Percentiles rank a stretch among this genome's conserved stretches.
phyloP scores from a whole-genome alignment of 257 asterid genomes.

The Salvia miltiorrhiza region DNA sequence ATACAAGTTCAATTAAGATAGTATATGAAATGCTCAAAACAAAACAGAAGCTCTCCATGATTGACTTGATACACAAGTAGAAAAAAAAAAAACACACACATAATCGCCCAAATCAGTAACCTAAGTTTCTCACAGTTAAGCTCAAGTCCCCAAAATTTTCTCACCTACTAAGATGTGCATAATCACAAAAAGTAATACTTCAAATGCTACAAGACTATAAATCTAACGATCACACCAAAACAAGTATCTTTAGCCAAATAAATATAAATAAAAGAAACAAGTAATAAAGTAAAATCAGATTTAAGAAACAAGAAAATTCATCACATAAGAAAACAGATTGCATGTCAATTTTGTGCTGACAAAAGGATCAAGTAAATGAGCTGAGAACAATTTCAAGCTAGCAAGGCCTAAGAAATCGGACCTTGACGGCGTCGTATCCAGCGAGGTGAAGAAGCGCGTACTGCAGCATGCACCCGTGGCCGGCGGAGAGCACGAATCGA shows the following conservation, averaged over 20 bases:
- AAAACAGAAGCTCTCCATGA: too few relatives aligned
- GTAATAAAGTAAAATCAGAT: not conserved
- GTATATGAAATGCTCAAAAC: not conserved
- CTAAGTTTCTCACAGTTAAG: not conserved
- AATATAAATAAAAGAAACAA: not conserved
- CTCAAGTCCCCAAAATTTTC: too few relatives aligned
- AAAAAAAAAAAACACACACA: not conserved
- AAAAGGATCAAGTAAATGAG: not conserved
- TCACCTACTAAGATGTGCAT: too few relatives aligned
- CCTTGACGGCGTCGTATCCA: constrained; percentile 80
- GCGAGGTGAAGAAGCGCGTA: constrained; percentile 90
- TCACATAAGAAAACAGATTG: constrained; percentile 6
- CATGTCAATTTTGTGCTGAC: not conserved
- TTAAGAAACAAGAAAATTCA: not conserved
- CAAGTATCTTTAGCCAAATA: too few relatives aligned
- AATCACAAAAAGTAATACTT: too few relatives aligned
- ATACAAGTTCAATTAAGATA: constrained; percentile 15
- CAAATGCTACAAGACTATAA: too few relatives aligned
- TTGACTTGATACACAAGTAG: not conserved
- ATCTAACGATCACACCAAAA: too few relatives aligned
- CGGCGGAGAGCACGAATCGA: constrained; percentile 92
- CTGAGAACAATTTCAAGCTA: not conserved
- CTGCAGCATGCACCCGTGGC: constrained; percentile 95
- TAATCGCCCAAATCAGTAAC: not conserved
- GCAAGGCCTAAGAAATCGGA: constrained; percentile 45